A percentile compares a stretch with the other conserved stretches of the same genome.
Evolutionary conservation across 441 rosid species (phyloP).

Genomic region (Jatropha podagrica): DNA sequence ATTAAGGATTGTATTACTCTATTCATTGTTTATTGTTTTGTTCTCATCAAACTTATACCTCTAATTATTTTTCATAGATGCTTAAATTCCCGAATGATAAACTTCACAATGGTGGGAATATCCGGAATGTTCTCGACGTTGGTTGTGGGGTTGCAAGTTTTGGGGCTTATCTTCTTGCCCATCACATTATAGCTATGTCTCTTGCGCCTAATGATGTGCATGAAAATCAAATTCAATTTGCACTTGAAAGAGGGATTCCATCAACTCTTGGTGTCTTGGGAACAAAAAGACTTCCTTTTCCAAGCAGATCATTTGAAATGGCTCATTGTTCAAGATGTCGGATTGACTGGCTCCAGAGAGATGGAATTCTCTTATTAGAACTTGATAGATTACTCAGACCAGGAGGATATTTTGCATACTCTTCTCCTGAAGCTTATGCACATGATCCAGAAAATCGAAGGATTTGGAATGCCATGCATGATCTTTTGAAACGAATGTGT

Average conservation of each 20-base stretch:
- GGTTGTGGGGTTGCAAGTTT: constrained; percentile 99
- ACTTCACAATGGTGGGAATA: constrained; percentile 72
- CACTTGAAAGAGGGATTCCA: constrained; percentile 93
- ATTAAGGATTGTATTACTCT: neutral
- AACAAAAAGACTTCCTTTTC: constrained; percentile 93
- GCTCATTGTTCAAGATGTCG: constrained; percentile 97
- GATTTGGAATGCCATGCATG: constrained; percentile 79
- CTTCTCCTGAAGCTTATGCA: constrained; percentile 97
- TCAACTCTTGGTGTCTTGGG: constrained; percentile 95
- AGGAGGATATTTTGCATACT: constrained; percentile 91
- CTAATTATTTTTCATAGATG: constrained; percentile 53
- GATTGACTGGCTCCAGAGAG: constrained; percentile 97
- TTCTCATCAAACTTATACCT: constrained; percentile 24
- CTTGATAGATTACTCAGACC: constrained; percentile 93
- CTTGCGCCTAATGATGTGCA: constrained; percentile 97
- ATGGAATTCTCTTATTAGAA: constrained; percentile 85
- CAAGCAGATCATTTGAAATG: constrained; percentile 91
- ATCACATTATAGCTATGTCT: constrained; percentile 81
- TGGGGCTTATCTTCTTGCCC: constrained; percentile 91
- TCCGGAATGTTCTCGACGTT: constrained; percentile 89
- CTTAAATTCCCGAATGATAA: constrained; percentile 83
- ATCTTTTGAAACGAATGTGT: constrained; percentile 88
- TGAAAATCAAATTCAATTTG: constrained; percentile 96
- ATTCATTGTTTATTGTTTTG: constrained; percentile 7
- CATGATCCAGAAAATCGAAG: constrained; percentile 78